A percentile compares a stretch with the other conserved stretches of the same genome.
These are phyloP conservation scores for Erysimum cheiranthoides DNA, from an alignment of 345 rosid species.

Conservation along the genomic window DNA sequence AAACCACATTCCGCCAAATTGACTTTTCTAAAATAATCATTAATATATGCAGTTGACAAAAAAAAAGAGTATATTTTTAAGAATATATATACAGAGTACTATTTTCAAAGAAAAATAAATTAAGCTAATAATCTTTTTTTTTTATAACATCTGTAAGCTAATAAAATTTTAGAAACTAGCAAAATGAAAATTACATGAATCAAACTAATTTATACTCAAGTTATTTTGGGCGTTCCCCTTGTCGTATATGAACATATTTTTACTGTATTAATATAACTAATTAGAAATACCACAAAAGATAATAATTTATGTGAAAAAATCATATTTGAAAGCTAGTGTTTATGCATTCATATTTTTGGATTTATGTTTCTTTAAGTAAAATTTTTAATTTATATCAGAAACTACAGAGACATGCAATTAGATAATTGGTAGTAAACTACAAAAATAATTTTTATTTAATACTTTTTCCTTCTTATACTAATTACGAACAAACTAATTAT, in stretches of 20 bases:
- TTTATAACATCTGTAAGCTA: no score
- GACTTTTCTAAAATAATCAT: no score
- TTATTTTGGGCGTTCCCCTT: not conserved
- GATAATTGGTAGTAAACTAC: not conserved
- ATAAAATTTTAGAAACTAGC: not conserved
- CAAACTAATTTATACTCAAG: not conserved
- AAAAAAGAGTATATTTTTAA: no score
- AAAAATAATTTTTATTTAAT: not conserved
- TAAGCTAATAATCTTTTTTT: no score
- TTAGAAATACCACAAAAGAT: not conserved
- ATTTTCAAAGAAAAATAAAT: no score
- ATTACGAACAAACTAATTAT: not conserved
- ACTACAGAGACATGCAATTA: not conserved
- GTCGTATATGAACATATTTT: not conserved
- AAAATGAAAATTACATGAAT: not conserved
- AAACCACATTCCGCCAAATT: no score
- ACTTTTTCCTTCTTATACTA: not conserved
- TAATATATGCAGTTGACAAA: no score
- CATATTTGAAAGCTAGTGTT: not conserved
- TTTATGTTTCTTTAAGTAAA: slow-evolving; percentile 6
- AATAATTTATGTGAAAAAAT: not conserved
- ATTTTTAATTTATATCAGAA: not conserved
- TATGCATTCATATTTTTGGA: not conserved
- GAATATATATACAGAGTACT: no score
- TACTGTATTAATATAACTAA: not conserved